Conservation (phyloP, 495 filamentous ascomycete genomes). For the Podospora pseudopauciseta region DNA sequence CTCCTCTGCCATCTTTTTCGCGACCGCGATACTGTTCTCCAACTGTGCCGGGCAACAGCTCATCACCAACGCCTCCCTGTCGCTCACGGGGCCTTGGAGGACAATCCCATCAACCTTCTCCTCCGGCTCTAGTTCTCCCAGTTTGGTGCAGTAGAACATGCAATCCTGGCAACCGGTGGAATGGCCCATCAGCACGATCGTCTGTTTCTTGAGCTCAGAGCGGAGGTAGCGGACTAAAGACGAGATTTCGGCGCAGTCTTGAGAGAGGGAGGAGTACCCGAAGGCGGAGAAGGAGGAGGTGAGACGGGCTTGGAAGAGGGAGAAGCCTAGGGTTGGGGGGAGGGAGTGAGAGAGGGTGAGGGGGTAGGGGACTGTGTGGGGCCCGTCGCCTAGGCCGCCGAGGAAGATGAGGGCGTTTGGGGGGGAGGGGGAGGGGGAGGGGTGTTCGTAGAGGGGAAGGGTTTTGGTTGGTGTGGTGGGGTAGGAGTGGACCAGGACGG, state of each 20-base stretch:
- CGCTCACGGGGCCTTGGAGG: conserved; percentile 75
- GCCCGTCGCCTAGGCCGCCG: conserved; percentile 77
- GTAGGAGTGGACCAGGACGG: conserved; percentile 16
- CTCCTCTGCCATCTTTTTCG: conserved; percentile 49
- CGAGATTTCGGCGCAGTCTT: conserved; percentile 71
- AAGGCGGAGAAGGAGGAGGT: conserved; percentile 64
- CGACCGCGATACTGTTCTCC: conserved; percentile 49
- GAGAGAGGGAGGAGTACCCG: conserved; percentile 61
- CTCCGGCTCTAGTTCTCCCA: conserved; percentile 28
- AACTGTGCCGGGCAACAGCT: conserved; percentile 42
- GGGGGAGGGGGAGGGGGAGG: conserved; percentile 9
- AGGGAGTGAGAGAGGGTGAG: conserved; percentile 62
- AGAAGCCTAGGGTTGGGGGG: conserved; percentile 43
- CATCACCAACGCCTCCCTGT: conserved; percentile 62
- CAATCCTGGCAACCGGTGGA: conserved; percentile 80
- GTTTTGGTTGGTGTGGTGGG: conserved; percentile 3
- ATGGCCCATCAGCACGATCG: conserved; percentile 84
- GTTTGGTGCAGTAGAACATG: conserved; percentile 56
- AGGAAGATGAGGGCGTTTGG: conserved; percentile 77
- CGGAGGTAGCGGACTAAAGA: conserved; percentile 67
- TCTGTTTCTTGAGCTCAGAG: conserved; percentile 42
- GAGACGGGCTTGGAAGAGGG: conserved; percentile 45
- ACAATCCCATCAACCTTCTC: conserved; percentile 72
- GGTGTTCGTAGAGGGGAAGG: conserved; percentile 18
- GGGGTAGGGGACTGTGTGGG: conserved; percentile 62